A percentile compares a stretch with the other conserved stretches of the same genome.
phyloP scores from a whole-genome alignment of 306 rosid genomes.

The Erythrophleum fordii region DNA sequence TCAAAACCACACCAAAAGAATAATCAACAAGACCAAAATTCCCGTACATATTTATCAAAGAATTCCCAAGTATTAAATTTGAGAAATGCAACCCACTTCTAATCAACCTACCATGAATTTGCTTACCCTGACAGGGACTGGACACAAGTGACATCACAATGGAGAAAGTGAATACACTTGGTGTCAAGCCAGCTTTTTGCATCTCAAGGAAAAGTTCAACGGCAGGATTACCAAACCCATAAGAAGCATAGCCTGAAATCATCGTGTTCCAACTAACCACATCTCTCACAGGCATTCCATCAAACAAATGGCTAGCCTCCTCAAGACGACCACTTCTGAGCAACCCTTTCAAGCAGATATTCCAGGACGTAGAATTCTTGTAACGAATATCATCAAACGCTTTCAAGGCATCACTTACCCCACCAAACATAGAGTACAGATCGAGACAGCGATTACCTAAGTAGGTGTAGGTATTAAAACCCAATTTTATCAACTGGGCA shows the following conservation, averaged over 20 bases:
- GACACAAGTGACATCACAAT: slow-evolving; percentile 57
- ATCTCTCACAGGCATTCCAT: slow-evolving; percentile 76
- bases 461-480: slow-evolving; percentile 66
- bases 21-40: slow-evolving; percentile 63
- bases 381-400: slow-evolving; percentile 59
- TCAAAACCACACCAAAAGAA: slow-evolving; percentile 58
- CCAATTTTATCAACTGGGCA: slow-evolving; percentile 72
- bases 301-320: slow-evolving; percentile 58
- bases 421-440: slow-evolving; percentile 55
- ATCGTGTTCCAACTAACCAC: slow-evolving; percentile 82
- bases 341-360: slow-evolving; percentile 65
- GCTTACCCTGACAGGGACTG: slow-evolving; percentile 58
- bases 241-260: slow-evolving; percentile 61
- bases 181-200: slow-evolving; percentile 61
- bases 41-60: slow-evolving; percentile 80
- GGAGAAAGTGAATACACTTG: slow-evolving; percentile 78
- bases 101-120: slow-evolving; percentile 71
- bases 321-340: slow-evolving; percentile 50
- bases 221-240: slow-evolving; percentile 55
- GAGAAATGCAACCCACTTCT: slow-evolving; percentile 54
- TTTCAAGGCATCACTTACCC: slow-evolving; percentile 54
- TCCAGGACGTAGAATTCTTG: slow-evolving; percentile 73
- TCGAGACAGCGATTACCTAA: slow-evolving; percentile 75
- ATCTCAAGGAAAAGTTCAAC: slow-evolving; percentile 55
- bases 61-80: slow-evolving; percentile 74